Evolutionary conservation across 2,329 filamentous ascomycete genomes (phyloP).

Genomic region (Zalaria sp.): DNA sequence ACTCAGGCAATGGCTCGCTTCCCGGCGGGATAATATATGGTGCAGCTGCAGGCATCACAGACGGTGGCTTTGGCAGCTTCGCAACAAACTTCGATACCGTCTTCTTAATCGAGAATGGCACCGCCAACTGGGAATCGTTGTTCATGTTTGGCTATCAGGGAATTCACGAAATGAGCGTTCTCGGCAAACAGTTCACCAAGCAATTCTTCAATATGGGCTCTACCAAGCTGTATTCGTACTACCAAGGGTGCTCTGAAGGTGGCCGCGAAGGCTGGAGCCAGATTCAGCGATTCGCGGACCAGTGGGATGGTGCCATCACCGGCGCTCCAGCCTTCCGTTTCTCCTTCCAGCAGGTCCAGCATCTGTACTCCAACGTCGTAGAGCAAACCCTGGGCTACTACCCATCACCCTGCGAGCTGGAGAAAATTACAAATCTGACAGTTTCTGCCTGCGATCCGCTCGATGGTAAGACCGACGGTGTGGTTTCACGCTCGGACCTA

Average conservation of each 20-base stretch:
- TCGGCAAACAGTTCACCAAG: slow-evolving; percentile 28
- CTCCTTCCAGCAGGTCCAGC: slow-evolving; percentile 29
- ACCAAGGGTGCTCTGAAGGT: slow-evolving; percentile 39
- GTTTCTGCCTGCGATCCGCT: slow-evolving; percentile 40
- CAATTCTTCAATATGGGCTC: slow-evolving; percentile 19
- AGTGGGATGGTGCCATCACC: slow-evolving; percentile 31
- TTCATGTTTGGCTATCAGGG: slow-evolving; percentile 38
- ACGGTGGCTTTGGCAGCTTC: slow-evolving; percentile 38
- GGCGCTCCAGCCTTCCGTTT: slow-evolving; percentile 33
- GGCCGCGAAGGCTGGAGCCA: slow-evolving; percentile 35
- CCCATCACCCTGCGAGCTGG: slow-evolving; percentile 29
- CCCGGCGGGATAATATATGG: slow-evolving; percentile 31
- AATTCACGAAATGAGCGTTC: slow-evolving; percentile 33
- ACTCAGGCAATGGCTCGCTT: slow-evolving; percentile 20
- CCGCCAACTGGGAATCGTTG: slow-evolving; percentile 34
- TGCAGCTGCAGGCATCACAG: slow-evolving; percentile 34
- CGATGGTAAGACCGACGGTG: slow-evolving; percentile 39
- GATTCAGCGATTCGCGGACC: slow-evolving; percentile 34
- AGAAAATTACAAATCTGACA: slow-evolving; percentile 38
- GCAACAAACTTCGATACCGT: slow-evolving; percentile 23
- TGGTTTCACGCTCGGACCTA: slow-evolving; percentile 34
- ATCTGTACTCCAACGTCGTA: slow-evolving; percentile 24
- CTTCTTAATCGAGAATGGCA: slow-evolving; percentile 26
- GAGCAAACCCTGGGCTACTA: slow-evolving; percentile 25
- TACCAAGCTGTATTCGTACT: slow-evolving; percentile 30